Percentiles rank a stretch among this genome's conserved stretches.
phyloP scores from a whole-genome alignment of 441 rosid genomes.

The Isatis lusitanica region DNA sequence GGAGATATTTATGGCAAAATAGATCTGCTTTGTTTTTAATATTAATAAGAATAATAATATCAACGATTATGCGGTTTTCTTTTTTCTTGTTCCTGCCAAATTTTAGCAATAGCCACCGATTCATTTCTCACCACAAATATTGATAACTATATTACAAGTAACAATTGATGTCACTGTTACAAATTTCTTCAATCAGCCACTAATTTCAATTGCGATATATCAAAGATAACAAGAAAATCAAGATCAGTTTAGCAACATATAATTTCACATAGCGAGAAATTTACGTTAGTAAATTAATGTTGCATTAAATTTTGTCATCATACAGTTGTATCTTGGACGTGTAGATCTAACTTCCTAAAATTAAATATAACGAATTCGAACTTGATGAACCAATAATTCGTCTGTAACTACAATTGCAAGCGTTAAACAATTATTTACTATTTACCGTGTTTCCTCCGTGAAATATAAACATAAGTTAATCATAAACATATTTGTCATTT shows the following conservation, averaged over 20 bases:
- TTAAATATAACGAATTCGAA: background rate
- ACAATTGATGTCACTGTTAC: too few relatives aligned
- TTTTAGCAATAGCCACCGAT: too few relatives aligned
- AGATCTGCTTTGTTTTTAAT: background rate
- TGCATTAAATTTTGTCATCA: background rate
- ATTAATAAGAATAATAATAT: too few relatives aligned
- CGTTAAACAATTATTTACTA: background rate
- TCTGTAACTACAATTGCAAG: background rate
- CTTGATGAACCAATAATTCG: background rate
- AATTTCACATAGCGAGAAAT: background rate
- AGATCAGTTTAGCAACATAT: background rate
- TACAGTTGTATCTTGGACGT: background rate
- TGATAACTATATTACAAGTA: too few relatives aligned
- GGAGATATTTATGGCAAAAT: slow-evolving; percentile 18
- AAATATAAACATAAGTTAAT: background rate
- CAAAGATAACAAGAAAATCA: background rate
- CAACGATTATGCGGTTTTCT: background rate
- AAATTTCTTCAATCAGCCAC: too few relatives aligned
- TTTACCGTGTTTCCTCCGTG: background rate
- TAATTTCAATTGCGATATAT: background rate
- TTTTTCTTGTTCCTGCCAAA: too few relatives aligned
- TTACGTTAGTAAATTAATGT: background rate
- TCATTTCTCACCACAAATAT: too few relatives aligned
- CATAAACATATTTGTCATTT: too few relatives aligned
- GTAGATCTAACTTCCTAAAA: background rate